Evolutionary conservation across 176 grass and related monocot genomes (phyloP), one percentile per base, ranked within the genome.

Genomic region (Paspalum vaginatum): DNA sequence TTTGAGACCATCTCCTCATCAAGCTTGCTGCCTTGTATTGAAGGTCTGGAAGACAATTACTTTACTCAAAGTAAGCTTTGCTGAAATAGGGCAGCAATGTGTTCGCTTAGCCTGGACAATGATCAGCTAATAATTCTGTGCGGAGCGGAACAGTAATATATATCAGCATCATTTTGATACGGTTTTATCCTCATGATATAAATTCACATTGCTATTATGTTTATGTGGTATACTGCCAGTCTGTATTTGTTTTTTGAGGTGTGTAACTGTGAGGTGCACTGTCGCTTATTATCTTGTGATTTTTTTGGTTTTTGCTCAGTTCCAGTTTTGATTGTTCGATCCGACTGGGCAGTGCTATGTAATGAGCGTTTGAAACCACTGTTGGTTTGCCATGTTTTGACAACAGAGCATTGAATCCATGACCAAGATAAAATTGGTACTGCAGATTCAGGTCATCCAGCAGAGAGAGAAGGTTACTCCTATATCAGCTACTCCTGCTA

Each of bases 61-160:
- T 56, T 38, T 76, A 45, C 81, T 71, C 11, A 5, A 72, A 50
- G 43, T 79, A 79, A 79, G 26, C 5, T 71, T 71, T 58, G 50
- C 68, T 60, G 11, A 79, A 53, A 70, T 51, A 52, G 57, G 17
- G 26, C 49, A 77, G 57, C 57, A 42, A 45, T 37, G 15, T 59
- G 44, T 25, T 77, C 46, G 43, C 8, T 61, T 62, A 72, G 16
- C 18, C 9, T 81, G 54, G 65, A 46, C 65, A 62, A 52, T 37
- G 25, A 20, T 7, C 1, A 58, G 49, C 38, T 47, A 77, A 55
- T 58, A 77, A 77, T 54, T 63, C n/a, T 12, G 44, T 81, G 70
- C 46, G 21, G 25, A 58, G 70, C 46, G 21, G 25, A 58, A 55
- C 78, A 37, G 21, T 66, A 72, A 50, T 11, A 12, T 42, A 48